Base-by-base conservation (phyloP, 768 basidiomycete species). In the Tulasnella sp. region DNA sequence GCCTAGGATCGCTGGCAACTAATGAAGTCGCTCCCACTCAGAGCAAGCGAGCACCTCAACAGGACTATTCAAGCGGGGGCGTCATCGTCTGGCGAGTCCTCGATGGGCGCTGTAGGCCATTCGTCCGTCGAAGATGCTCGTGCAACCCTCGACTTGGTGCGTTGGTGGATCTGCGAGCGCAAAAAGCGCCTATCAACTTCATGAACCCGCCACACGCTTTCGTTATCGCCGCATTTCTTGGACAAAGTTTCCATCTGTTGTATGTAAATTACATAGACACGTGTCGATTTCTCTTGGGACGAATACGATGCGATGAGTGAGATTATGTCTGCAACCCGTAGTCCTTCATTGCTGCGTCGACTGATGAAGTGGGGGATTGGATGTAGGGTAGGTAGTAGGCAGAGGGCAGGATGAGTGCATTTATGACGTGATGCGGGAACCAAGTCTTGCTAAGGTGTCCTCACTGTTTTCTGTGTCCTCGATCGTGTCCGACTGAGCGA, bases 61-160 rank as follows among this genome's bases (percentile, higher is more conserved):
- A 88, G 88, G 79, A 87, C 88, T 78, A 98, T 99, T 77, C 97
- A 99, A 83, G 88, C 88, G 15, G 93, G 92, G n/a, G 40, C 76
- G 35, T n/a, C 35, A 20, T 77, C 76, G 9, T 70, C 69, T 7
- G 76, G 76, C 2, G 76, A 77, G 42, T 39, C 42, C 2, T 35
- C 40, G 35, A 93, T 88, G 40, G 89, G 89, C 9, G 87, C 88
- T 16, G 86, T 87, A 9, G 96, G 96, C 2, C 97, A 99, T 85
- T 94, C 93, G 72, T 95, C 95, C 0, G 86, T 93, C 0, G 96
- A 96, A 83, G 97, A 99, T 84, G 94, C 95, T 0, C 84, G 89
- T 32, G 93, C 95, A 0, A 94, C 97, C 1, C 87, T 99, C 55
- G 92, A 99, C 81, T 89, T 97, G 26, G 91, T 98, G 29, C 88